phyloP scores from a whole-genome alignment of 495 filamentous ascomycete genomes.

The Penicillium crystallinum region DNA sequence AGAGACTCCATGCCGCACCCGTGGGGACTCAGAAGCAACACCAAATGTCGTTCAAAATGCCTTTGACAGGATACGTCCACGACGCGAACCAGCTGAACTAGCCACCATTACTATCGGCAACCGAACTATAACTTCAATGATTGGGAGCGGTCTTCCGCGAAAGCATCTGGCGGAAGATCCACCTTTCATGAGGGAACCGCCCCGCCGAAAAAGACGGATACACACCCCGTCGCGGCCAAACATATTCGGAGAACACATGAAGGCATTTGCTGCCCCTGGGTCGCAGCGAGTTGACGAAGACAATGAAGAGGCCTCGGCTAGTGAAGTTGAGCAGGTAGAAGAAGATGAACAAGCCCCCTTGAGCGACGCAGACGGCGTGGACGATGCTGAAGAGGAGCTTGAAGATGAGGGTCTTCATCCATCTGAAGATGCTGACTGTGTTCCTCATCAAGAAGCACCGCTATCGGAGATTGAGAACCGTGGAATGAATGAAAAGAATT shows the following conservation, averaged over 20 bases:
- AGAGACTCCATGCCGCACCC: conserved; percentile 5
- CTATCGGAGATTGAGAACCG: conserved; percentile 12
- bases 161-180: conserved; percentile 28
- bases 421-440: conserved; percentile 8
- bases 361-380: conserved; percentile 16
- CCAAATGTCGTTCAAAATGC: conserved; percentile 56
- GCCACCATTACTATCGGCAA: conserved; percentile 89
- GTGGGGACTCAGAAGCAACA: conserved; percentile 18
- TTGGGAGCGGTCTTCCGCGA: conserved; percentile 47
- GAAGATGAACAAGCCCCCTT: conserved; percentile 24
- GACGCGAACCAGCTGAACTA: conserved; percentile 59
- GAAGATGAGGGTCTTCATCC: conserved; percentile 4
- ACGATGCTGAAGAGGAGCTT: conserved; percentile 12
- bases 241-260: conserved; percentile 63
- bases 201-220: conserved; percentile 30
- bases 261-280: conserved; percentile 70
- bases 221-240: conserved; percentile 40
- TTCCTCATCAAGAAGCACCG: conserved; percentile 4
- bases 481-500: conserved; percentile 9
- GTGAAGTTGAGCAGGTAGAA: conserved; percentile 28
- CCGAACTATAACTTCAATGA: conserved; percentile 60
- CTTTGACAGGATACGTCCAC: conserved; percentile 62
- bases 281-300: conserved; percentile 35
- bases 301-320: conserved; percentile 22
- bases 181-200: conserved; percentile 8